Base-by-base conservation (phyloP, 1,284 basidiomycete species). In the Rugosomyces carneus region DNA sequence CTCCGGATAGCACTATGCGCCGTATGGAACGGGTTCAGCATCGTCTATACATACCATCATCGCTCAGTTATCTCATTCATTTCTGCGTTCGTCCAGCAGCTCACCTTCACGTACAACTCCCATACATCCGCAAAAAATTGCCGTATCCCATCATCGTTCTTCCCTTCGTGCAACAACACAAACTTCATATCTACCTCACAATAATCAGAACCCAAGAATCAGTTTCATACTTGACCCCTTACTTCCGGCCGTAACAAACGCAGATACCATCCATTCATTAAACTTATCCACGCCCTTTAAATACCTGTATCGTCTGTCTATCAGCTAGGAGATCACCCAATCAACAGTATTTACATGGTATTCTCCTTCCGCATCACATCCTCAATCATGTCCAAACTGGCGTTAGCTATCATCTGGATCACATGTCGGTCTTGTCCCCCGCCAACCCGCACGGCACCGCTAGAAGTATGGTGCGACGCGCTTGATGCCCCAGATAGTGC, bases 191-290 rank as follows among this genome's bases (percentile, higher is more conserved):
- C 90, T 93, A 60, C 51, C 42, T 19, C 8, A 45, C 35, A 24
- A 47, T 40, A 16, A 47, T 59, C 50, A 63, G 57, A 43, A 32
- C 20, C n/a, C 21, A 31, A 36, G n/a, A 13, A 34, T 27, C 10
- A 20, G 13, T 31, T 21, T 9, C 45, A 37, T 29, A 41, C n/a
- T n/a, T 40, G 32, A 24, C 19, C 37, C 68, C 90, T 70, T 67
- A 96, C 93, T 95, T 53, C 87, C 89, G 2, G 92, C 84, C 0
- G 93, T 95, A 13, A 96, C 74, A 67, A 95, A 97, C 23, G 89
- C 92, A 7, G 93, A 96, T 16, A 96, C 83, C 1, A 81, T 93
- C 93, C 94, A 97, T 62, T 97, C 94, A 61, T 97, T 96, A 70
- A 96, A 94, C 67, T 86, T 89, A 74, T 97, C 93, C 46, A 96